Percentiles rank a stretch among this genome's conserved stretches.
phyloP scores from a whole-genome alignment of 225 moss, liverwort and hornwort species.

The Thuidium tamariscinum region DNA sequence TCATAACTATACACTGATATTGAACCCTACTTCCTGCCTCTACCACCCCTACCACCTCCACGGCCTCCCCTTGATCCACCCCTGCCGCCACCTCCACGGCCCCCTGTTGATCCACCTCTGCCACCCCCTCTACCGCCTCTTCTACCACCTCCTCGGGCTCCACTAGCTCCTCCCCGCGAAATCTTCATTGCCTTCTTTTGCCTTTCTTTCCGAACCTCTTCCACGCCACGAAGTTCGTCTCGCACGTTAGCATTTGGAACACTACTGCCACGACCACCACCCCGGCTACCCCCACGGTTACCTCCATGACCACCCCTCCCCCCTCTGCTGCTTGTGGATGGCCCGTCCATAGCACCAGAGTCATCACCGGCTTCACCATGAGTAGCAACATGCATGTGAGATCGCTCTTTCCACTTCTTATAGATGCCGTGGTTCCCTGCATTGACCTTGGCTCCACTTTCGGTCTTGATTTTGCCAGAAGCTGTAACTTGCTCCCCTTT shows the following conservation, averaged over 20 bases:
- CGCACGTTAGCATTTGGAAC: slow-evolving; percentile 60
- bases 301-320: slow-evolving; percentile 4
- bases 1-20: background rate
- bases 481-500: slow-evolving; percentile 75
- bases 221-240: slow-evolving; percentile 75
- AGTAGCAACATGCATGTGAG: slow-evolving; percentile 65
- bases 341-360: slow-evolving; percentile 3
- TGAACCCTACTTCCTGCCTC: slow-evolving; percentile 13
- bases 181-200: slow-evolving; percentile 75
- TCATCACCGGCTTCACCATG: slow-evolving; percentile 46
- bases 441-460: slow-evolving; percentile 90
- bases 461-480: slow-evolving; percentile 91
- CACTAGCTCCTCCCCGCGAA: slow-evolving; percentile 13
- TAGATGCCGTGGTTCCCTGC: slow-evolving; percentile 89
- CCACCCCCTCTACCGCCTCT: background rate
- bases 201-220: slow-evolving; percentile 89
- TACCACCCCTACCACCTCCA: background rate
- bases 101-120: background rate
- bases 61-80: slow-evolving; percentile 5
- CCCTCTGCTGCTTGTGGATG: slow-evolving; percentile 17
- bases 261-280: slow-evolving; percentile 36
- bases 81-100: background rate
- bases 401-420: slow-evolving; percentile 87
- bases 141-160: slow-evolving; percentile 2
- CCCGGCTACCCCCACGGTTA: background rate